Conservation (phyloP, 495 filamentous ascomycete genomes). For the Talaromyces thailandensis region DNA sequence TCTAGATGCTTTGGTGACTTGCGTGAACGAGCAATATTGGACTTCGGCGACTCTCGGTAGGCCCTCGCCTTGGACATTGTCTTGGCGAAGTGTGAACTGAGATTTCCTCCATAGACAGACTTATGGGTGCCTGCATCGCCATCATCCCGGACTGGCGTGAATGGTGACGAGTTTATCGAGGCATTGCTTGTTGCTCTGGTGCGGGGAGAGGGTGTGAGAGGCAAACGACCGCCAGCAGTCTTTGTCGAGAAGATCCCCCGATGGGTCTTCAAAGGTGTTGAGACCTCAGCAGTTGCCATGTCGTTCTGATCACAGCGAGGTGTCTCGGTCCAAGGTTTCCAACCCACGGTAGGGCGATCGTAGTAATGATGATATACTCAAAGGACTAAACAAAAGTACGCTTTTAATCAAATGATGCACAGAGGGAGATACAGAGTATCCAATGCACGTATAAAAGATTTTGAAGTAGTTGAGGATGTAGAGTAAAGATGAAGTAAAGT, state of each 20-base stretch:
- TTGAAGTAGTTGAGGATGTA: not conserved
- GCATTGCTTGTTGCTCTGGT: constrained; percentile 42
- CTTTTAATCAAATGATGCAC: not conserved
- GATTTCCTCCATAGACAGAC: constrained; percentile 65
- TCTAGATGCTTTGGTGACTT: constrained; percentile 76
- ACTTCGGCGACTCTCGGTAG: constrained; percentile 22
- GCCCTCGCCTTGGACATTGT: constrained; percentile 41
- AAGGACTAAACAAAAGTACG: not conserved
- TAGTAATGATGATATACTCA: not conserved
- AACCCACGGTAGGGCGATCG: not conserved
- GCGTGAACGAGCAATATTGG: constrained; percentile 51
- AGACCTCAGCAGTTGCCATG: constrained; percentile 85
- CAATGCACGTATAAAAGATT: constrained; percentile 1
- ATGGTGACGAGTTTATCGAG: constrained; percentile 55
- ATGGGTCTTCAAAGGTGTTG: constrained; percentile 90
- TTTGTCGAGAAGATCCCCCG: constrained; percentile 84
- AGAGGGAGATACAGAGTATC: not conserved
- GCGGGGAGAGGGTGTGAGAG: constrained; percentile 85
- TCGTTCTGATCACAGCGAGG: constrained; percentile 33
- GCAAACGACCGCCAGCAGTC: constrained; percentile 89
- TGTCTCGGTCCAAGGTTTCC: not conserved
- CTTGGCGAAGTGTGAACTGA: constrained; percentile 66
- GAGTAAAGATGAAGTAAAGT: not conserved
- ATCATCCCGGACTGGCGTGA: constrained; percentile 68
- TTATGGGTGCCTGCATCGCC: constrained; percentile 42